phyloP scores from a whole-genome alignment of 2,329 filamentous ascomycete species.

The Neonectria magnoliae region DNA sequence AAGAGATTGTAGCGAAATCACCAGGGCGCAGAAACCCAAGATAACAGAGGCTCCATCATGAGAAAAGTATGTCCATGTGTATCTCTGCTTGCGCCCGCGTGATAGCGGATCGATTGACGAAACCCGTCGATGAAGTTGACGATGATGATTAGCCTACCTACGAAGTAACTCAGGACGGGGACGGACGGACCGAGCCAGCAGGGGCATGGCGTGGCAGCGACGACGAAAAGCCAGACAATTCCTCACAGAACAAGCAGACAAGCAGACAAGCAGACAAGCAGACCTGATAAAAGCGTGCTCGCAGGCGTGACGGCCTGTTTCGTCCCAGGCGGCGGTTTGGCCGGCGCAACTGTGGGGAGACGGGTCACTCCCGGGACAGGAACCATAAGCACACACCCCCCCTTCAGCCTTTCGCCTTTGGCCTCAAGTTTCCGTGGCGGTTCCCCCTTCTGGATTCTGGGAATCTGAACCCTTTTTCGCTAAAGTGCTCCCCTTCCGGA shows the following conservation, averaged over 20 bases:
- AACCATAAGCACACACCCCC: not conserved
- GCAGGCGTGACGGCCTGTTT: slow-evolving; percentile 43
- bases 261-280: not conserved
- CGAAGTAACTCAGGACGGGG: slow-evolving; percentile 15
- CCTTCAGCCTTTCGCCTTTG: not conserved
- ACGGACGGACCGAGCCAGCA: slow-evolving; percentile 18
- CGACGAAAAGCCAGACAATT: not conserved
- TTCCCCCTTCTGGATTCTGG: not conserved
- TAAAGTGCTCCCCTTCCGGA: slow-evolving; percentile 24
- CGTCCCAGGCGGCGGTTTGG: slow-evolving; percentile 62
- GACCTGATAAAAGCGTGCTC: slow-evolving; percentile 25
- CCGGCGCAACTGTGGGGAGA: slow-evolving; percentile 67
- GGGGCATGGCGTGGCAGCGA: slow-evolving; percentile 9
- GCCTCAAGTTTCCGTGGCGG: not conserved
- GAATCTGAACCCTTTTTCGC: slow-evolving; percentile 22
- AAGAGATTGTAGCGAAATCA: not conserved
- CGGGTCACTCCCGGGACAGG: slow-evolving; percentile 9
- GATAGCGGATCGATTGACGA: slow-evolving; percentile 4
- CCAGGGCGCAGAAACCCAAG: not conserved
- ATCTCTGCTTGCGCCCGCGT: slow-evolving; percentile 12
- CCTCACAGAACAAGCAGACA: not conserved
- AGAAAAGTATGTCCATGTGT: not conserved
- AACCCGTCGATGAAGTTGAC: slow-evolving; percentile 5
- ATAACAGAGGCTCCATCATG: not conserved
- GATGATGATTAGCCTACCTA: slow-evolving; percentile 8